phyloP scores from a whole-genome alignment of 352 stramenopile species.

The Phytophthora constricta region DNA sequence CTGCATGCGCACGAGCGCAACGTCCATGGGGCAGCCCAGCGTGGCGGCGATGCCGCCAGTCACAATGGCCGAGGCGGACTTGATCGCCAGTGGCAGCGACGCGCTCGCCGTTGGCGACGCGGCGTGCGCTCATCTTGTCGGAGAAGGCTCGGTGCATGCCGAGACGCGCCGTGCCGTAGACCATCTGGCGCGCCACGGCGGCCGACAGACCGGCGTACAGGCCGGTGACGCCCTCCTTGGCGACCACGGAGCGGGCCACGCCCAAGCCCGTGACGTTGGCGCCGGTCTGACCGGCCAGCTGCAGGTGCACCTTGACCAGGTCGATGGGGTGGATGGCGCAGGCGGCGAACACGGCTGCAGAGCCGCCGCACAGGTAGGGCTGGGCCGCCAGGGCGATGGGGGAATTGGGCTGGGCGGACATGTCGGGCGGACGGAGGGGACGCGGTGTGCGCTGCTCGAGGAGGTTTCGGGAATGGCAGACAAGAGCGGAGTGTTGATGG shows the following conservation, averaged over 20 bases:
- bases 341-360: slow-evolving; percentile 75
- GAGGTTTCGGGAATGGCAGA: slow-evolving; percentile 38
- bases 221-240: slow-evolving; percentile 79
- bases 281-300: slow-evolving; percentile 84
- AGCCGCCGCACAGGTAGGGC: slow-evolving; percentile 84
- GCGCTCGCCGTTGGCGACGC: slow-evolving; percentile 74
- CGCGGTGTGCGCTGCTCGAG: slow-evolving; percentile 15
- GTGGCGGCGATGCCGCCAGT: slow-evolving; percentile 93
- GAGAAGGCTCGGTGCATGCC: slow-evolving; percentile 88
- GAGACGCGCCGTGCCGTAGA: slow-evolving; percentile 85
- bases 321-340: slow-evolving; percentile 92
- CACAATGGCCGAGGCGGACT: slow-evolving; percentile 75
- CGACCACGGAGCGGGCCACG: slow-evolving; percentile 82
- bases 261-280: slow-evolving; percentile 76
- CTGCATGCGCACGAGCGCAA: slow-evolving; percentile 98
- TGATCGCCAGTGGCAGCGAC: slow-evolving; percentile 75
- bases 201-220: slow-evolving; percentile 88
- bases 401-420: slow-evolving; percentile 45
- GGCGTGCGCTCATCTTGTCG: slow-evolving; percentile 75
- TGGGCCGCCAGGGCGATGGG: slow-evolving; percentile 65
- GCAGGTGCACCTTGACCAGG: slow-evolving; percentile 91
- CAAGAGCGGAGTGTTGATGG: too few species aligned
- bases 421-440: too few species aligned
- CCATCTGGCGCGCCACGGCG: slow-evolving; percentile 84
- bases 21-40: slow-evolving; percentile 98